phyloP scores from a whole-genome alignment of 768 basidiomycete genomes.

The Calocybe cyanea region DNA sequence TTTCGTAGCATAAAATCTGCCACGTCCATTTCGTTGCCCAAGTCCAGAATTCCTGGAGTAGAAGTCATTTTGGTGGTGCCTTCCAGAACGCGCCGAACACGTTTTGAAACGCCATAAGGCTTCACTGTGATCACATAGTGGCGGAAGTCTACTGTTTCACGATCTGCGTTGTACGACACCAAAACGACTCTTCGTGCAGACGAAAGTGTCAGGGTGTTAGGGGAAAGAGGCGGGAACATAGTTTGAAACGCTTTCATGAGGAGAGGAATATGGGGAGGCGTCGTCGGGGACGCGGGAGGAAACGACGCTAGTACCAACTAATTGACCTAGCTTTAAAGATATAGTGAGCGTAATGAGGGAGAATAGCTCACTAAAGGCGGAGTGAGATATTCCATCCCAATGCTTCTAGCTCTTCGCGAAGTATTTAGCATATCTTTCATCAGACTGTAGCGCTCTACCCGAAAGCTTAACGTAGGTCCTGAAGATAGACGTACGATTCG shows the following conservation, averaged over 20 bases:
- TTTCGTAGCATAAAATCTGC: conserved; percentile 89
- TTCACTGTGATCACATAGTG: conserved; percentile 96
- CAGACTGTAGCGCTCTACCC: conserved; percentile 89
- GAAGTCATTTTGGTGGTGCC: conserved; percentile 36
- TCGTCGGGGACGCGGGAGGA: conserved; percentile 67
- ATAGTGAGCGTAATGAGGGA: too few relatives aligned
- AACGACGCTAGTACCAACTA: conserved; percentile 93
- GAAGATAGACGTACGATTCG: conserved; percentile 83
- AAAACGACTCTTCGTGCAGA: conserved; percentile 94
- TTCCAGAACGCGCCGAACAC: conserved; percentile 84
- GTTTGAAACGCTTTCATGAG: conserved; percentile 96
- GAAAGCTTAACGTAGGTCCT: conserved; percentile 92
- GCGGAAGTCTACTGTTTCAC: conserved; percentile 84
- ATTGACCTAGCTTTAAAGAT: too few relatives aligned
- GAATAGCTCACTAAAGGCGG: conserved; percentile 73
- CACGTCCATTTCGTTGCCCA: conserved; percentile 89
- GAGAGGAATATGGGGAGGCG: conserved; percentile 82
- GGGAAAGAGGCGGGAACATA: conserved; percentile 90
- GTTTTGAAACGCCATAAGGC: conserved; percentile 89
- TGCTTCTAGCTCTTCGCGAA: conserved; percentile 63
- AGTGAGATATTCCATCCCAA: conserved; percentile 86
- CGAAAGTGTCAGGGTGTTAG: conserved; percentile 73
- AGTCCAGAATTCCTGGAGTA: conserved; percentile 57
- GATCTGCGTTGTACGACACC: conserved; percentile 83
- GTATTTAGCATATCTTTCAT: conserved; percentile 77